These are phyloP conservation scores for Entonaema liquescens DNA, from an alignment of 495 filamentous ascomycete genomes.

Conservation along the genomic window DNA sequence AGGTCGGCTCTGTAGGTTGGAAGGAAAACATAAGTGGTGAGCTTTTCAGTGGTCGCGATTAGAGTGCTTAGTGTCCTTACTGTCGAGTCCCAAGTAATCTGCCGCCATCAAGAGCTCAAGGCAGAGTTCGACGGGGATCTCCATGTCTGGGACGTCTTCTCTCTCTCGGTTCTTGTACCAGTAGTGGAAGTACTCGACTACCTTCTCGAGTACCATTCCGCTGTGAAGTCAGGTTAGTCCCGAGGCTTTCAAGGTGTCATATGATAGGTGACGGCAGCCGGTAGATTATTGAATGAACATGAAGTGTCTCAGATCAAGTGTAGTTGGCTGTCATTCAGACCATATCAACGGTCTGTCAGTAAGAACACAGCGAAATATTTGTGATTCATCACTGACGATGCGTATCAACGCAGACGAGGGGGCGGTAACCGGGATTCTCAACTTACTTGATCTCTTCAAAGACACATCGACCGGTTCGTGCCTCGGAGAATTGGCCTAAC, in stretches of 20 bases:
- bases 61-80: constrained; percentile 36
- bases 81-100: constrained; percentile 67
- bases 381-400: constrained; percentile 51
- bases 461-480: constrained; percentile 67
- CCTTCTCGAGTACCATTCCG: constrained; percentile 84
- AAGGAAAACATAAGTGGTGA: not conserved
- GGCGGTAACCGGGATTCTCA: not conserved
- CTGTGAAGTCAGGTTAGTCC: constrained; percentile 54
- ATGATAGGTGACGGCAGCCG: not conserved
- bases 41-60: constrained; percentile 10
- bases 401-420: not conserved
- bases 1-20: constrained; percentile 34
- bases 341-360: constrained; percentile 52
- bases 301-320: constrained; percentile 66
- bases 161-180: constrained; percentile 80
- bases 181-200: constrained; percentile 92
- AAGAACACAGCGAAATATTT: constrained; percentile 52
- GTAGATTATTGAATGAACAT: not conserved
- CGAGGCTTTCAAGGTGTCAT: not conserved
- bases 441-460: constrained; percentile 79
- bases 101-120: constrained; percentile 84
- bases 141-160: constrained; percentile 89
- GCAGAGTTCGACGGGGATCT: constrained; percentile 76
- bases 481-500: constrained; percentile 76
- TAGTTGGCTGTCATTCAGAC: constrained; percentile 61